phyloP scores from a whole-genome alignment of 1,284 basidiomycete species.

The Cutaneotrichosporon cutaneum region DNA sequence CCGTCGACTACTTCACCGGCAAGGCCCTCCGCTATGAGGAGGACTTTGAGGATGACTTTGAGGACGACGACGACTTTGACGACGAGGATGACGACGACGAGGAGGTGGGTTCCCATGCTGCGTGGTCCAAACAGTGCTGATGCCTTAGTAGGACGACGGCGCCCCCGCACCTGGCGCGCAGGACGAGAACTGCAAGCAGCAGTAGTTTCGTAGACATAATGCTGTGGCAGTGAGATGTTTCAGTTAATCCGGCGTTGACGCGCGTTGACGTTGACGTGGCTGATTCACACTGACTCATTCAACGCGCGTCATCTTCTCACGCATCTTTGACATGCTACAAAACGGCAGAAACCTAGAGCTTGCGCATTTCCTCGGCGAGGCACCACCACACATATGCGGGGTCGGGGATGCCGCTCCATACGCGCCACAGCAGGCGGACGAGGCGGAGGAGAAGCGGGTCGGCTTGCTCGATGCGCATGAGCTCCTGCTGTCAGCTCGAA shows the following conservation, averaged over 20 bases:
- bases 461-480: background rate
- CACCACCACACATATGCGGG: background rate
- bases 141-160: slow-evolving; percentile 31
- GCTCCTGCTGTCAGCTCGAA: background rate
- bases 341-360: background rate
- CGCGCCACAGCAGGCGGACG: background rate
- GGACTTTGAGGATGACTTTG: slow-evolving; percentile 67
- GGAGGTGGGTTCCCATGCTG: slow-evolving; percentile 28
- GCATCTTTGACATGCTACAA: background rate
- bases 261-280: no score
- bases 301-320: background rate
- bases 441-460: background rate
- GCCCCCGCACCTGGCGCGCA: slow-evolving; percentile 25
- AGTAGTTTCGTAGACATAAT: slow-evolving; percentile 29
- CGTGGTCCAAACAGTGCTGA: background rate
- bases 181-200: slow-evolving; percentile 49
- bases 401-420: background rate
- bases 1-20: slow-evolving; percentile 94
- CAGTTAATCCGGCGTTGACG: background rate
- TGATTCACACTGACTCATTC: background rate
- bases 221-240: slow-evolving; percentile 6
- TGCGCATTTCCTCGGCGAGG: background rate
- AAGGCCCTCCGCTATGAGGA: slow-evolving; percentile 89
- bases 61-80: slow-evolving; percentile 62
- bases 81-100: slow-evolving; percentile 52